Percentiles rank a stretch among this genome's conserved stretches.
phyloP scores from a whole-genome alignment of 108 stramenopile species.

The Nitzschia palea region DNA sequence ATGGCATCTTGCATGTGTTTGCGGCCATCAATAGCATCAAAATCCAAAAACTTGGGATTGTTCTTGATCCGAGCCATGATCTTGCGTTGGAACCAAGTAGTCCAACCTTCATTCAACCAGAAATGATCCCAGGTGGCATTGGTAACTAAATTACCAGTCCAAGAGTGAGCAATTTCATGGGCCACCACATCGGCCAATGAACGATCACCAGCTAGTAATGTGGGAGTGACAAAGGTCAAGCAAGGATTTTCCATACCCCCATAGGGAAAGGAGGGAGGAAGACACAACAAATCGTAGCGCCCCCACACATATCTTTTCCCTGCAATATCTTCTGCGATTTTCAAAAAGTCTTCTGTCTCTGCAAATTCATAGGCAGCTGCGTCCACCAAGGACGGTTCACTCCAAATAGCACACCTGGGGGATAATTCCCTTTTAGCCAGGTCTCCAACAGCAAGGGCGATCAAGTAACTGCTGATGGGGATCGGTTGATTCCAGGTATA shows the following conservation, averaged over 20 bases:
- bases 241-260: constrained; percentile 98
- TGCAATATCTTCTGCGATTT: constrained; percentile 82
- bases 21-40: constrained; percentile 85
- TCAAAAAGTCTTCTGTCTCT: constrained; percentile 92
- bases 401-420: constrained; percentile 84
- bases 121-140: constrained; percentile 92
- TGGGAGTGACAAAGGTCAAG: constrained; percentile 97
- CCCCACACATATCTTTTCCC: constrained; percentile 86
- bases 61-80: constrained; percentile 87
- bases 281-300: constrained; percentile 94
- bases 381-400: constrained; percentile 90
- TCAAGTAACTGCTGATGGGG: constrained; percentile 91
- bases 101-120: constrained; percentile 99
- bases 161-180: constrained; percentile 87
- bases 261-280: constrained; percentile 97
- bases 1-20: constrained; percentile 65
- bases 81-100: constrained; percentile 95
- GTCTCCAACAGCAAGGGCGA: constrained; percentile 94
- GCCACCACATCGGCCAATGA: constrained; percentile 97
- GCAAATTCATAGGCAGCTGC: constrained; percentile 92
- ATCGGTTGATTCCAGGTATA: constrained; percentile 86
- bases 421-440: constrained; percentile 77
- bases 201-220: constrained; percentile 93
- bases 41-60: constrained; percentile 70
- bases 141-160: constrained; percentile 98